Percentiles rank a stretch among this genome's conserved stretches.
Conservation (phyloP, 441 rosid genomes). For the Isatis lusitanica region DNA sequence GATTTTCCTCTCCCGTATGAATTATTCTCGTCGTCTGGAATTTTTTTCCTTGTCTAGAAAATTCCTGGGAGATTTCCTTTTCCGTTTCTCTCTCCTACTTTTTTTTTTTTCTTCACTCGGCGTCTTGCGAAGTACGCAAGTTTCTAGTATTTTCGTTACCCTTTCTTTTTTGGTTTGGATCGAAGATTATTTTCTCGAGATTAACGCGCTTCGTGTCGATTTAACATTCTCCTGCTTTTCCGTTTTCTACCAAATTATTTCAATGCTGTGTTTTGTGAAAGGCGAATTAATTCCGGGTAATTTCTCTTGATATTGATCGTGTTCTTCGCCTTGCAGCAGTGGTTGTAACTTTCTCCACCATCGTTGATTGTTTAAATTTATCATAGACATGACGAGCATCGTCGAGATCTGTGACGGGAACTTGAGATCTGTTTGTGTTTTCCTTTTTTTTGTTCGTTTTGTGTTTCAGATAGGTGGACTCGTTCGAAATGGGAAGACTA, state of each 20-base stretch:
- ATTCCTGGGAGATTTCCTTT: not conserved
- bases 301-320: not conserved
- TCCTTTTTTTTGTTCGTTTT: not conserved
- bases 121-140: constrained; percentile 36
- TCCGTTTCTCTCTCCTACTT: constrained; percentile 31
- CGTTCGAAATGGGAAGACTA: constrained; percentile 65
- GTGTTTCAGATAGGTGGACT: constrained; percentile 25
- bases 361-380: not conserved
- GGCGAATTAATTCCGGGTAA: constrained; percentile 5
- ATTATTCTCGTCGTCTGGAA: constrained; percentile 22
- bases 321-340: not conserved
- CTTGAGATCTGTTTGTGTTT: constrained; percentile 24
- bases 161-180: constrained; percentile 5
- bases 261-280: not conserved
- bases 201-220: constrained; percentile 13
- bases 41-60: not conserved
- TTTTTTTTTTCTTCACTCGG: constrained; percentile 1
- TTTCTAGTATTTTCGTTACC: constrained; percentile 23
- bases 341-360: not conserved
- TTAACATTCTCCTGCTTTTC: not conserved
- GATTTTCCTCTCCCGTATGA: not conserved
- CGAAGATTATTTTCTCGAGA: constrained; percentile 17
- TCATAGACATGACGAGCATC: not conserved
- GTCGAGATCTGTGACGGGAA: constrained; percentile 19
- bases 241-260: not conserved